Conservation (phyloP, 176 grass and related monocot species). For the Tillandsia fasciculata region DNA sequence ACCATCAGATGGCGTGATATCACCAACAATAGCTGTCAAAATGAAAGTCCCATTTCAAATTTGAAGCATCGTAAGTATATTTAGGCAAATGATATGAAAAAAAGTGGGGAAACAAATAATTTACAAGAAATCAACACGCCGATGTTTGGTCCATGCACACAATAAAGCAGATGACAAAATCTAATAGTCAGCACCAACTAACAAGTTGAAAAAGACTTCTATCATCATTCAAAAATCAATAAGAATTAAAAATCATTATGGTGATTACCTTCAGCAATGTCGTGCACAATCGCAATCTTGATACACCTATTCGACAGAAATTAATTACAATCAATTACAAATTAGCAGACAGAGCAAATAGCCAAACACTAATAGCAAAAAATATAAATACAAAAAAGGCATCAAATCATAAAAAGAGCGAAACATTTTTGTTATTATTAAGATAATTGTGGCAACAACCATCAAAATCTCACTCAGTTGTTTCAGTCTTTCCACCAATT, state of each 20-base stretch:
- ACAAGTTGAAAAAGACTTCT: not conserved
- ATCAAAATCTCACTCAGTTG: too few relatives aligned
- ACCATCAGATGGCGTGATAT: slow-evolving; percentile 94
- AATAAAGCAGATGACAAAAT: not conserved
- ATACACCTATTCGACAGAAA: slow-evolving; percentile 51
- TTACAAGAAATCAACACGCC: not conserved
- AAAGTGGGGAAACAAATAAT: not conserved
- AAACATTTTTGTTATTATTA: too few relatives aligned
- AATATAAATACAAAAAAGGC: not conserved
- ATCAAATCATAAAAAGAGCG: too few relatives aligned
- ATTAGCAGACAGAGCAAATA: not conserved
- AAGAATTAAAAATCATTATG: not conserved
- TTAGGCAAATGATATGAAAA: not conserved
- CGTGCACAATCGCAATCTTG: slow-evolving; percentile 97
- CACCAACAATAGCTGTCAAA: slow-evolving; percentile 79
- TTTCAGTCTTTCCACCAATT: too few relatives aligned
- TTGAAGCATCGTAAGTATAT: not conserved
- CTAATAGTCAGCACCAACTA: not conserved
- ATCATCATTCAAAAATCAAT: not conserved
- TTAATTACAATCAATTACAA: slow-evolving; percentile 6
- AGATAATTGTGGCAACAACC: too few relatives aligned
- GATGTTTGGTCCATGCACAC: not conserved
- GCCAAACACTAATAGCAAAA: not conserved
- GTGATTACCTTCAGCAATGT: slow-evolving; percentile 86
- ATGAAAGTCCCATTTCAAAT: not conserved